Evolutionary conservation across 2,329 filamentous ascomycete genomes (phyloP), one percentile per base, ranked within the genome.

Genomic region (Sporothrix sp.): DNA sequence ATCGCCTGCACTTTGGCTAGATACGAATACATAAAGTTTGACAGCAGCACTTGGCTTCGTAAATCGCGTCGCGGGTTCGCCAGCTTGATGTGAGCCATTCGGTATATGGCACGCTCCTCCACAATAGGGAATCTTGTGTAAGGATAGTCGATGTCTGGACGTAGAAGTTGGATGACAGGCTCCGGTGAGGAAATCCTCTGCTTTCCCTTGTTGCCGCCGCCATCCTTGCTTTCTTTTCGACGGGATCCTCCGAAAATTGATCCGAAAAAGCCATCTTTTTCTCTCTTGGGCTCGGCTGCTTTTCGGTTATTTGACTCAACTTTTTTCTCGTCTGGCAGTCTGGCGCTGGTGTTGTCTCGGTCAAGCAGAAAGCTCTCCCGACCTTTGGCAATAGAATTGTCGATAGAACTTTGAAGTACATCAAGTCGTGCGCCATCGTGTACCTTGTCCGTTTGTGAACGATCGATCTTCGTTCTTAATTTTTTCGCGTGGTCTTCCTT

Each of bases 21-120:
- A 65, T 98, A 98, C 52, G 89, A 93, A 70, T 98, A 98, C 93
- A 98, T 98, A 68, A 98, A 98, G 66, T 98, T 98, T 68, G 90
- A 96, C 58, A 98, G 78, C 53, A 98, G 74, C 20, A 98, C 93
- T 66, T 98, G 93, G 54, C 91, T 96, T 63, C 95, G 85, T 47
- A 98, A 71, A 36, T 91, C 86, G 51, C 93, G 84, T 39, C 91
- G 83, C 33, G 93, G 93, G 63, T 98, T 97, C n/a, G 93, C 93
- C 54, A 98, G 79, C 68, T 98, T 98, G 69, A 97, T 94, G 65
- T 98, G 93, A 16, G 93, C 93, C 87, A 98, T 95, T 54, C 93
- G 82, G 68, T 98, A 98, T 53, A 98, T 98, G 18, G 93, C 93
- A 53, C 93, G 79, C 70, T 98, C 93, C 66, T 97, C 91, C 50